Percentiles rank a stretch among this genome's conserved stretches.
Conservation (phyloP, 1,284 basidiomycete genomes). For the Neotropicomus parvogracilis region DNA sequence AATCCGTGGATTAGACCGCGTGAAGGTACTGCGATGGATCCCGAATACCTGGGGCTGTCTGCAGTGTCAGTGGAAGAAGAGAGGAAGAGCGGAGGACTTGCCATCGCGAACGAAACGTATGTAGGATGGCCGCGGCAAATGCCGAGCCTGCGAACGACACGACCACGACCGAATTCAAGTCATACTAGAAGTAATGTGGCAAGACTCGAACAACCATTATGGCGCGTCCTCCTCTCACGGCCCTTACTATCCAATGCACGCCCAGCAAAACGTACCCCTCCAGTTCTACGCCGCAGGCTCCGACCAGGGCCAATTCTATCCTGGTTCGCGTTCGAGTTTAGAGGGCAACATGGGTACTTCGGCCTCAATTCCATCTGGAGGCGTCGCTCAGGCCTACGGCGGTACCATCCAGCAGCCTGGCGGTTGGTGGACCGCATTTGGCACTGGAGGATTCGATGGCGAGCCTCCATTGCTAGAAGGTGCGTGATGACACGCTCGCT, state of each 20-base stretch:
- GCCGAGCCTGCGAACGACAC: conserved; percentile 18
- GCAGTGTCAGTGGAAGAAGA: conserved; percentile 19
- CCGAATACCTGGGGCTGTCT: conserved; percentile 64
- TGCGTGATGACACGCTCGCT: conserved; percentile 31
- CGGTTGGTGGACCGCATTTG: conserved; percentile 93
- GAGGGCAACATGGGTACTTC: conserved; percentile 65
- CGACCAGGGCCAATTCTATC: conserved; percentile 58
- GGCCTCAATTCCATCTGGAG: conserved; percentile 48
- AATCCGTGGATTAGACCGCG: conserved; percentile 15
- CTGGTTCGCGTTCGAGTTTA: conserved; percentile 65
- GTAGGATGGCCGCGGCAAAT: conserved; percentile 29
- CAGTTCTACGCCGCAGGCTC: conserved; percentile 66
- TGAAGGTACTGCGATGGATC: background rate
- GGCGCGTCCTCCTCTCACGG: conserved; percentile 52
- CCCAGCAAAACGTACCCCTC: conserved; percentile 55
- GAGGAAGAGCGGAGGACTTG: conserved; percentile 35
- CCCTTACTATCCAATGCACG: conserved; percentile 51
- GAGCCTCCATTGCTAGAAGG: conserved; percentile 92
- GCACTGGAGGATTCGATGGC: conserved; percentile 92
- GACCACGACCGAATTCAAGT: conserved; percentile 19
- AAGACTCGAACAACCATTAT: conserved; percentile 53
- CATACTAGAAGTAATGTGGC: conserved; percentile 72
- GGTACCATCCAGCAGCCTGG: conserved; percentile 66
- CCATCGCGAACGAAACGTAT: conserved; percentile 48
- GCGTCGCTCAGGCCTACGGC: conserved; percentile 49